A percentile compares a stretch with the other conserved stretches of the same genome.
phyloP scores from a whole-genome alignment of 805 yeast species.

The Clavispora santaluciae region DNA sequence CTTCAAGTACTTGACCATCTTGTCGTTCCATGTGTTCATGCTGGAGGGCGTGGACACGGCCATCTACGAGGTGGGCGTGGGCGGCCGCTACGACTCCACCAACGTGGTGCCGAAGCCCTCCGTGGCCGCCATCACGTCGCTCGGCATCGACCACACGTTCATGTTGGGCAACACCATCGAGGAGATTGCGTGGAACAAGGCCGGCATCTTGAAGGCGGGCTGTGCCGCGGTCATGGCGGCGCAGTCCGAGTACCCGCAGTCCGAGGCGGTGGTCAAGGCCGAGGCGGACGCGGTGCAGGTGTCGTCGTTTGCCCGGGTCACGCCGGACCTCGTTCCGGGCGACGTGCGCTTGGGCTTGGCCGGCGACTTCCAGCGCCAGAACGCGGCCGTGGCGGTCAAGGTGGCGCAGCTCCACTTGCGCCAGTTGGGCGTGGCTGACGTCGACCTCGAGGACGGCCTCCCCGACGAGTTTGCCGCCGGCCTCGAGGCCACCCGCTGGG shows the following conservation, averaged over 20 bases:
- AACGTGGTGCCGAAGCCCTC: slow-evolving; percentile 77
- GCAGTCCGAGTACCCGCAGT: slow-evolving; percentile 48
- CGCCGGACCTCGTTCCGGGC: slow-evolving; percentile 34
- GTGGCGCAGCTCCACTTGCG: slow-evolving; percentile 59
- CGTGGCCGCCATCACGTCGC: slow-evolving; percentile 76
- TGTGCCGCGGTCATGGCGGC: slow-evolving; percentile 63
- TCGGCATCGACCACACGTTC: slow-evolving; percentile 89
- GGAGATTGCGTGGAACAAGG: slow-evolving; percentile 93
- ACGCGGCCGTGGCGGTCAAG: slow-evolving; percentile 84
- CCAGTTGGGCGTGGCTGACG: slow-evolving; percentile 38
- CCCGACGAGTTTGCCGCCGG: slow-evolving; percentile 56
- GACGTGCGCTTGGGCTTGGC: slow-evolving; percentile 62
- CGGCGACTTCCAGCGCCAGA: slow-evolving; percentile 78
- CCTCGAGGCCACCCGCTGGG: slow-evolving; percentile 71
- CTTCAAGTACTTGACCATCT: slow-evolving; percentile 81
- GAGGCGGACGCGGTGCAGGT: slow-evolving; percentile 64
- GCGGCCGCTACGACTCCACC: slow-evolving; percentile 97
- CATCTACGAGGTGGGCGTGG: slow-evolving; percentile 96
- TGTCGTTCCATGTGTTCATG: slow-evolving; percentile 87
- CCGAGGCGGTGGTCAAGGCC: slow-evolving; percentile 50
- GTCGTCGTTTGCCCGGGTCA: slow-evolving; percentile 46
- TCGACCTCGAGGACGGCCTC: slow-evolving; percentile 24
- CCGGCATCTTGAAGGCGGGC: slow-evolving; percentile 78
- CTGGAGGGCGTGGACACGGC: slow-evolving; percentile 91
- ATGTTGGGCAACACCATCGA: slow-evolving; percentile 84